Conservation (phyloP, 225 moss, liverwort and hornwort genomes). For the Antitrichia curtipendula region DNA sequence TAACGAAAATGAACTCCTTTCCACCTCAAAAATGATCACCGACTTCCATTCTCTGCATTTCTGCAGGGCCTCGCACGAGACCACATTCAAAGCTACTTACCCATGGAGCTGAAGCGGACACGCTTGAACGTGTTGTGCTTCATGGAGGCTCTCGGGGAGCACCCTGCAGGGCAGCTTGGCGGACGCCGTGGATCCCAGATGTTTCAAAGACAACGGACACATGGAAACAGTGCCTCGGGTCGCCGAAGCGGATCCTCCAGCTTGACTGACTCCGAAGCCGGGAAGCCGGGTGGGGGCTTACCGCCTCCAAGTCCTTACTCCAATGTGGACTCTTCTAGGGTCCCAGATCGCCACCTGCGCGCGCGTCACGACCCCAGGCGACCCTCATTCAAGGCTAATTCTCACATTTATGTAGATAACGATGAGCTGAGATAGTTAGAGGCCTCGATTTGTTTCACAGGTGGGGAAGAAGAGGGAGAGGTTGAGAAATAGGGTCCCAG, state of each 20-base stretch:
- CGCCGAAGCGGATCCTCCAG: constrained; percentile 27
- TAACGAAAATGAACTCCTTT: background rate
- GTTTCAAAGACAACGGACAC: background rate
- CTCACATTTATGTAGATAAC: constrained; percentile 14
- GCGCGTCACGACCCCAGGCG: constrained; percentile 7
- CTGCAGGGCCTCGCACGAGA: constrained; percentile 51
- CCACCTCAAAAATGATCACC: background rate
- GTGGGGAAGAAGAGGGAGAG: background rate
- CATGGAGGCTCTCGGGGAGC: constrained; percentile 28
- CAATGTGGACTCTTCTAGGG: background rate
- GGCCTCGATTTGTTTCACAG: background rate
- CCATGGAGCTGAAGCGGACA: constrained; percentile 62
- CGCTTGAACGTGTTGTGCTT: constrained; percentile 84
- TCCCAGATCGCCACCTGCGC: constrained; percentile 10
- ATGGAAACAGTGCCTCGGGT: constrained; percentile 6
- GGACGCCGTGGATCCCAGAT: background rate
- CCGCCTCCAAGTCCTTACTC: constrained; percentile 20
- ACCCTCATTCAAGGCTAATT: background rate
- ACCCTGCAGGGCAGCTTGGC: background rate
- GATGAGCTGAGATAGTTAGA: constrained; percentile 13
- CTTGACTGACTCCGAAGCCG: constrained; percentile 30
- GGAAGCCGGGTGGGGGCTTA: constrained; percentile 10
- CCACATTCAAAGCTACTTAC: constrained; percentile 56
- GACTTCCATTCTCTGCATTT: background rate
- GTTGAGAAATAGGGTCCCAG: background rate